A percentile compares a stretch with the other conserved stretches of the same genome.
Evolutionary conservation across 345 rosid genomes (phyloP).

Genomic region (Pugionium cornutum): DNA sequence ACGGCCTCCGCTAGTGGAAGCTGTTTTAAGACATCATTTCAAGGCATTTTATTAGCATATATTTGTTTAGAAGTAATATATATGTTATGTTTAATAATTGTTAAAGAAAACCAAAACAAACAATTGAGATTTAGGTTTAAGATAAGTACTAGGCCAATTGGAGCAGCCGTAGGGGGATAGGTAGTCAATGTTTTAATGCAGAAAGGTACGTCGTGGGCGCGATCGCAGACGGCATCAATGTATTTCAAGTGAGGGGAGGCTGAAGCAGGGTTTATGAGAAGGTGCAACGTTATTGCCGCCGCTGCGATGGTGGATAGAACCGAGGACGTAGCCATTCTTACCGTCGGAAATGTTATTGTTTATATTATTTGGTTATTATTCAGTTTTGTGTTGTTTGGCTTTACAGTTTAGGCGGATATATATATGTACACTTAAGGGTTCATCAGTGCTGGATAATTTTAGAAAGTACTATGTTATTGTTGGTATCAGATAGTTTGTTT

Average conservation of each 20-base stretch:
- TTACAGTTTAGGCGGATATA: neutral
- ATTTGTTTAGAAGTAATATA: neutral
- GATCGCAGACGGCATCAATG: slow-evolving; percentile 38
- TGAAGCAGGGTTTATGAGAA: slow-evolving; percentile 20
- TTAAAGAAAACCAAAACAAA: neutral
- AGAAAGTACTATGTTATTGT: slow-evolving; percentile 16
- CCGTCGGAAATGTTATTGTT: slow-evolving; percentile 12
- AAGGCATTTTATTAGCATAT: neutral
- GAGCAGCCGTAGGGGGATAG: slow-evolving; percentile 29
- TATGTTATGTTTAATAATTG: neutral
- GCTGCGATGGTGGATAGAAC: slow-evolving; percentile 19
- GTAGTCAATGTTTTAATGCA: slow-evolving; percentile 34
- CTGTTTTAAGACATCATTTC: neutral
- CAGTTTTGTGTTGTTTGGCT: slow-evolving; percentile 7
- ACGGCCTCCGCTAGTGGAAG: slow-evolving; percentile 39
- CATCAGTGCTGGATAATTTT: slow-evolving; percentile 13
- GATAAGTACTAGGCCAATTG: slow-evolving; percentile 31
- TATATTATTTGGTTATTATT: neutral
- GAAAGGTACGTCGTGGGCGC: slow-evolving; percentile 27
- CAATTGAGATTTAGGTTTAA: neutral
- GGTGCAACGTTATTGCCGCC: slow-evolving; percentile 31
- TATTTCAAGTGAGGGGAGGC: slow-evolving; percentile 38
- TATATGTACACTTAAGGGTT: slow-evolving; percentile 1
- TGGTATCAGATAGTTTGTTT: slow-evolving; percentile 4
- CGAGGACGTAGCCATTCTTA: slow-evolving; percentile 27